Evolutionary conservation across 2,329 filamentous ascomycete genomes (phyloP), one percentile per base, ranked within the genome.

Genomic region (Colletotrichum navitas): DNA sequence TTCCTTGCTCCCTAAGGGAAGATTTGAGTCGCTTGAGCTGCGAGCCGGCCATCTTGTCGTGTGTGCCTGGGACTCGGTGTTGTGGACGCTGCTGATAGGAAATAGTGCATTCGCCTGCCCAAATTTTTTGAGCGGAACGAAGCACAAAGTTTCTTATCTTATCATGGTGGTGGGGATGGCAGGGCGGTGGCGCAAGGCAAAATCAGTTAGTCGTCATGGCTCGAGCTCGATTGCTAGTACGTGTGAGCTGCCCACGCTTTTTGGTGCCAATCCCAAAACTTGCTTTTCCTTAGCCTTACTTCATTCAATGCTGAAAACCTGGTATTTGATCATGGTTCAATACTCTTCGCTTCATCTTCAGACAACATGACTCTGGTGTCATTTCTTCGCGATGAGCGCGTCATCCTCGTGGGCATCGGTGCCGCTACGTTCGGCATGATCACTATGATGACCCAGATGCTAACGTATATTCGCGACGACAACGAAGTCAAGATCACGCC

Each of bases 11-110:
- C 74, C 91, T 89, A 58, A 99, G 88, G 12, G 95, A 97, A 76
- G 93, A 89, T 84, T 98, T 99, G 55, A 99, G 89, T 82, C 95
- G 93, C 84, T 98, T 99, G 70, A 99, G 88, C 85, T 99, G 97
- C 16, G 97, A 99, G 74, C 95, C 94, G 76, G 95, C 91, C 96
- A 99, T 99, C 66, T 77, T 84, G 69, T 72, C 41, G 36, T 56
- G 49, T 36, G 52, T 36, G 34, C 36, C 41, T 29, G 32, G 32
- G 39, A 63, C 64, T 43, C 52, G 63, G 56, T 51, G 61, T 67
- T 59, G 68, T 52, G 63, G 65, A 59, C 43, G 64, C 63, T 52
- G 52, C 61, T 41, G 36, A 36, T 11, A 39, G 47, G 52, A 41
- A 32, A 49, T 14, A 49, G 49, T 58, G 32, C 43, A n/a, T 16